Evolutionary conservation across 495 filamentous ascomycete species (phyloP), one percentile per base, ranked within the genome.

Genomic region (Parathielavia hyrcaniae): DNA sequence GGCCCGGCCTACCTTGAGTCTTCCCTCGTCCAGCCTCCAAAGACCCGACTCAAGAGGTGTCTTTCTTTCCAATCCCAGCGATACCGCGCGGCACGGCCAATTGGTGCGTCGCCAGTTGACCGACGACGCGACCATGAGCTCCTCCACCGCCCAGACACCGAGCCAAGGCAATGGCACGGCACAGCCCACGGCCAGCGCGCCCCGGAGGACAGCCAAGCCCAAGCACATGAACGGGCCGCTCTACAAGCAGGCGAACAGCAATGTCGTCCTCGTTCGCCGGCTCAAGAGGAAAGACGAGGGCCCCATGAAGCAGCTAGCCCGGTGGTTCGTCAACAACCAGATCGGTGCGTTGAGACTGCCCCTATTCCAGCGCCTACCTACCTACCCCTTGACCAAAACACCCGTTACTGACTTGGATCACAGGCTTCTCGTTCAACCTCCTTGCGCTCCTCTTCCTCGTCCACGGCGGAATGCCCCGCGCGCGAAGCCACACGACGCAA

Each of bases 381-480:
- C n/a, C n/a, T n/a, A n/a, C n/a, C n/a, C 20, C 32, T 32, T 36
- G 20, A 43, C 17, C 14, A 17, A 5, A 12, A n/a, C n/a, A n/a
- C n/a, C n/a, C n/a, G 32, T 30, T 23, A 23, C 55, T 62, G 11
- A 58, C 52, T 17, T 54, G 49, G 54, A 38, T 51, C 34, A 13
- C 38, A 71, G 69, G 65, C 39, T 44, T 71, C 55, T 67, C 69
- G n/a, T 69, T 68, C 63, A 71, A 71, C 57, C 65, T 90, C 53
- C 77, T 96, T 55, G 79, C 87, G 57, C 83, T 90, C 54, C 79
- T 96, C 59, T 78, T 82, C 70, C 79, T 92, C 59, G 81, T 86
- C 57, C 90, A 95, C 75, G 74, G 88, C 57, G 26, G 26, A 30
- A 86, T 92, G 72, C 91, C 91, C 39, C 83, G 83, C 51, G 84